Evolutionary conservation across 331 rosid species (phyloP), one percentile per base, ranked within the genome.

Genomic region (Malus hybrid): DNA sequence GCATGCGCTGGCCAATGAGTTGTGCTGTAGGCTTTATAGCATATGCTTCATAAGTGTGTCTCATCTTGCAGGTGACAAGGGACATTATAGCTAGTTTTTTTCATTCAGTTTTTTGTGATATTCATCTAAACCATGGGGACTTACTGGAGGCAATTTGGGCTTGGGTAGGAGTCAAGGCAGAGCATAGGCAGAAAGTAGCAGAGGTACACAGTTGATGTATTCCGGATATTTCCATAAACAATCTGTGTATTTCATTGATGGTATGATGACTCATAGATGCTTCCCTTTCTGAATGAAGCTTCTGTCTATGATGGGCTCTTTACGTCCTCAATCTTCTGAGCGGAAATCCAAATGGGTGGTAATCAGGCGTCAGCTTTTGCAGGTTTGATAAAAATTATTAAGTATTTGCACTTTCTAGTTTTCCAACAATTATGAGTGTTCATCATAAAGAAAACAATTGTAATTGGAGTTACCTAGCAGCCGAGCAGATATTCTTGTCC

Each of bases 101-200:
- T 69, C 81, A 80, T 84, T 78, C 83, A 54, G 88, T 81, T 74
- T 86, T 87, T 67, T 94, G 97, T 88, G 92, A 90, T 78, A 85
- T 94, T 87, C 96, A 91, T 85, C 82, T 94, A 82, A 94, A 94
- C 80, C 99, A 94, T 36, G 96, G 90, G 76, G 89, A 81, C 74
- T 87, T 94, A 67, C 82, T 94, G 70, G 93, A 89, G 80, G 93
- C 96, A 83, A 87, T 94, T 85, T 94, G 99, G 99, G 88, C 97
- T 55, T 94, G 97, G 99, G 89, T 73, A 68, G 99, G 99, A 85
- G 87, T 94, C 74, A 80, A 88, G 88, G 89, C 85, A 73, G 96
- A 88, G 78, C 89, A 88, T 44, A 91, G 96, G 81, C 86, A 78
- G 52, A 91, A 94, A 94, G 97, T 91, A 76, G 97, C 96, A 10